These are phyloP conservation scores for Cucumis hystrix DNA, from an alignment of 306 rosid genomes.

Conservation along the genomic window DNA sequence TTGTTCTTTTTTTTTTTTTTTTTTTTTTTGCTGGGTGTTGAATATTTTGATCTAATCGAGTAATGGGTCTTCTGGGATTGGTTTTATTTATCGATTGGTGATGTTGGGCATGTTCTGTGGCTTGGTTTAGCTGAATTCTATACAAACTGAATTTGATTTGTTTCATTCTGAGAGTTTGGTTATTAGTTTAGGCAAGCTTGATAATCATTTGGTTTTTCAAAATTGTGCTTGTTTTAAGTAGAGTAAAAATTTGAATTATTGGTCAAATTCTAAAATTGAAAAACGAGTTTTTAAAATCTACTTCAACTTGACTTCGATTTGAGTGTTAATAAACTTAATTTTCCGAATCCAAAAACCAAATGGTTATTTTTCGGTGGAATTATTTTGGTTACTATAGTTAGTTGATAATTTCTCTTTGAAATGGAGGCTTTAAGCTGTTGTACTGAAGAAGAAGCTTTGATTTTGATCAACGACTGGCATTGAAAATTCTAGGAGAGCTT, in stretches of 20 bases:
- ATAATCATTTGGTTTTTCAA: too few species aligned
- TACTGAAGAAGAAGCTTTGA: background rate
- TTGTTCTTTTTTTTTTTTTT: background rate
- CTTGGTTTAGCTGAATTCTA: background rate
- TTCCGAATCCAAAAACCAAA: too few species aligned
- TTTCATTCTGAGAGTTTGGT: background rate
- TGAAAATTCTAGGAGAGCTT: background rate
- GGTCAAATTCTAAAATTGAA: too few species aligned
- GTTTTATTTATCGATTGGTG: slow-evolving; percentile 1
- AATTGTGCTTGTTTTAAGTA: too few species aligned
- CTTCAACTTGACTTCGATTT: too few species aligned
- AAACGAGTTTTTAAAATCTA: too few species aligned
- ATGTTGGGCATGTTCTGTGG: background rate
- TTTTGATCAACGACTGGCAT: background rate
- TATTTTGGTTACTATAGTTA: background rate
- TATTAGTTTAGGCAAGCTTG: background rate
- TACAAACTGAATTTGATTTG: background rate
- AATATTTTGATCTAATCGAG: slow-evolving; percentile 31
- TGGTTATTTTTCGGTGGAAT: background rate
- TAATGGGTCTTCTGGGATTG: slow-evolving; percentile 4
- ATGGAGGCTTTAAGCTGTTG: background rate
- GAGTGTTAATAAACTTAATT: too few species aligned
- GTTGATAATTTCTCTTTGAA: background rate
- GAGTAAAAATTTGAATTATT: too few species aligned
- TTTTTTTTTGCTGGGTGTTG: background rate